These are phyloP conservation scores for Ustilago loliicola DNA, from an alignment of 1,284 basidiomycete genomes.

Conservation along the genomic window DNA sequence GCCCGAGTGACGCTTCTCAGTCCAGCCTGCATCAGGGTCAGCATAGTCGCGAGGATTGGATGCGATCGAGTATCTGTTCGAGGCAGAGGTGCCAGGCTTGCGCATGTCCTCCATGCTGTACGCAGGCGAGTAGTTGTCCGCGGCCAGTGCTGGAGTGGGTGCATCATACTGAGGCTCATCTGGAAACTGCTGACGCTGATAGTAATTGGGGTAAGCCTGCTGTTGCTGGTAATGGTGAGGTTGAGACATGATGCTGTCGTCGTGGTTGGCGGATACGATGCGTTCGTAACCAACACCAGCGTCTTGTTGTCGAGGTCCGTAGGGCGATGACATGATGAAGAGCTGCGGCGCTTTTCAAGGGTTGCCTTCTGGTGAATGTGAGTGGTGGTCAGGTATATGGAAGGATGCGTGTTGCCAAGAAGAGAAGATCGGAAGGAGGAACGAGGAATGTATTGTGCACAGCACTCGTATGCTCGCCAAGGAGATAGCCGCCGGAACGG, in stretches of 20 bases:
- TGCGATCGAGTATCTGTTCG: conserved; percentile 24
- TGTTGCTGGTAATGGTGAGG: conserved; percentile 14
- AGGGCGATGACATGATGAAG: conserved; percentile 28
- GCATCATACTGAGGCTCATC: conserved; percentile 28
- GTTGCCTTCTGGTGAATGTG: background rate
- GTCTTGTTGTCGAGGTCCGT: conserved; percentile 20
- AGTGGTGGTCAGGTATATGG: background rate
- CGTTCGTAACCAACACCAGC: conserved; percentile 23
- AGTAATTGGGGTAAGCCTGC: conserved; percentile 25
- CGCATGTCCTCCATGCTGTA: conserved; percentile 51
- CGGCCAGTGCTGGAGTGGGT: conserved; percentile 38
- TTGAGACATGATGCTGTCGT: conserved; percentile 16
- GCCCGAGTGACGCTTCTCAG: conserved; percentile 35
- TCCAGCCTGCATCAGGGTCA: conserved; percentile 46
- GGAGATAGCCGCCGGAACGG: background rate
- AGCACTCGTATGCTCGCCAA: conserved; percentile 10
- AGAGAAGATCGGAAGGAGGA: too few relatives aligned
- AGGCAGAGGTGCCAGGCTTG: conserved; percentile 19
- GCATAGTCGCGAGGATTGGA: conserved; percentile 25
- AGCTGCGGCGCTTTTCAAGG: background rate
- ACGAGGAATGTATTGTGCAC: conserved; percentile 14
- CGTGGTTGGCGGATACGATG: conserved; percentile 14
- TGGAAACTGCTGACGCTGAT: conserved; percentile 29
- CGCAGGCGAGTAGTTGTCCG: conserved; percentile 41
- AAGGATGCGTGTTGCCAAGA: background rate